Base-by-base conservation (phyloP, 1,284 basidiomycete species). In the Earliella scabrosa region DNA sequence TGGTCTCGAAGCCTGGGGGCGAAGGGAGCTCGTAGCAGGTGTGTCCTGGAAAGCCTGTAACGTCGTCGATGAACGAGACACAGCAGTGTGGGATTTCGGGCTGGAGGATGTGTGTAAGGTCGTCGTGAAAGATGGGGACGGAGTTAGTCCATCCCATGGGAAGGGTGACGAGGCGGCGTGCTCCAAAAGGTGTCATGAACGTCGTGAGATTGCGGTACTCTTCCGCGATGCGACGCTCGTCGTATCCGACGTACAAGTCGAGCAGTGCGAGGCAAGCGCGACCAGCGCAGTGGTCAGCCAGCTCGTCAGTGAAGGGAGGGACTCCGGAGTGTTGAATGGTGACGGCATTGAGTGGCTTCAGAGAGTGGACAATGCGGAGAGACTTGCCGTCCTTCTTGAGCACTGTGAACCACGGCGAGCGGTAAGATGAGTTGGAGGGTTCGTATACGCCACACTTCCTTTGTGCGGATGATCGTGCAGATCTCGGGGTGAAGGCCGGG, bases 141-240 rank as follows among this genome's bases (percentile, higher is more conserved):
- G 71, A 76, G 46, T 78, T 76, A 0, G 74, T 76, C 68, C 68
- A 78, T 0, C 76, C 76, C 73, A 75, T 75, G 0, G 75, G 76
- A 0, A 77, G 54, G 0, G 60, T 66, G 0, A 58, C 61, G 0
- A 75, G 63, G 16, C 65, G 63, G 14, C 64, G 53, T 5, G 63
- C 60, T 9, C 70, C 66, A 34, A 56, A 50, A 2, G 31, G 56
- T 48, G 54, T 65, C 60, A 58, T 46, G 41, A 55, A 65, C 0
- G 64, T 62, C 0, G 65, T 71, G 23, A 66, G 50, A 40, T 77
- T 72, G 3, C 71, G 43, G 0, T 71, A 75, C 1, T 21, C 5
- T 24, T 56, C 41, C 0, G 57, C 65, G 2, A 78, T 50, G 3
- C 48, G 21, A 0, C 59, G 56, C 21, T 65, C 56, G 40, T 69